Evolutionary conservation across 2,329 filamentous ascomycete species (phyloP), one percentile per base, ranked within the genome.

Genomic region (Diplodia corticola): DNA sequence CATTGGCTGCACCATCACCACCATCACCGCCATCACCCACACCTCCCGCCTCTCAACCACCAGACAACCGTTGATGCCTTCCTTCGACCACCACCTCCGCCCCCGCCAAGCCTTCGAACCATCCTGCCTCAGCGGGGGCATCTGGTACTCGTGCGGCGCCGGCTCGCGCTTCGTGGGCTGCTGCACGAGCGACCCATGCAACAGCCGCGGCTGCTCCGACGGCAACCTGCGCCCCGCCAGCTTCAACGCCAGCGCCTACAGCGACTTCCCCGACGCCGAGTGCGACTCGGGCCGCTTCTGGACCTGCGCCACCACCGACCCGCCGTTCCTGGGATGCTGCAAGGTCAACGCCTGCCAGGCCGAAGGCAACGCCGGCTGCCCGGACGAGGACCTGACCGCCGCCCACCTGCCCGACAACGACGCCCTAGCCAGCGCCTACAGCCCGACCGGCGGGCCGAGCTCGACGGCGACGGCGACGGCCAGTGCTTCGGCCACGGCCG

Each of bases 301-400:
- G 61, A 79, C 76, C 2, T 81, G 78, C 69, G 59, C 48, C 17
- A 33, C 65, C 33, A 70, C 70, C 12, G 48, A 7, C 26, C 72
- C 74, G 5, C 71, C 72, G 0, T 80, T 80, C 67, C 71, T 77
- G 65, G 79, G 79, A 3, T 80, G 79, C 68, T 80, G 80, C 69
- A 74, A 71, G 37, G 69, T 67, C 1, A 72, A 77, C 55, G 73
- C 79, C 17, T 81, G 80, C 68, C 67, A 68, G 12, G 46, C 60
- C 2, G 46, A 33, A 1, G 50, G 35, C n/a, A 24, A 33, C 37
- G 10, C 17, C 2, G 69, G 69, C 3, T 81, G 79, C 67, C 65
- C 71, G 5, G 51, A 66, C 9, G 71, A 61, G 0, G 71, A 76
- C 64, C 70, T 80, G 1, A 63, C 69, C 6, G 68, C 69, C 7